Percentiles rank a stretch among this genome's conserved stretches.
These are phyloP conservation scores for Austroboletus niveus DNA, from an alignment of 1,284 basidiomycete species.

Conservation along the genomic window DNA sequence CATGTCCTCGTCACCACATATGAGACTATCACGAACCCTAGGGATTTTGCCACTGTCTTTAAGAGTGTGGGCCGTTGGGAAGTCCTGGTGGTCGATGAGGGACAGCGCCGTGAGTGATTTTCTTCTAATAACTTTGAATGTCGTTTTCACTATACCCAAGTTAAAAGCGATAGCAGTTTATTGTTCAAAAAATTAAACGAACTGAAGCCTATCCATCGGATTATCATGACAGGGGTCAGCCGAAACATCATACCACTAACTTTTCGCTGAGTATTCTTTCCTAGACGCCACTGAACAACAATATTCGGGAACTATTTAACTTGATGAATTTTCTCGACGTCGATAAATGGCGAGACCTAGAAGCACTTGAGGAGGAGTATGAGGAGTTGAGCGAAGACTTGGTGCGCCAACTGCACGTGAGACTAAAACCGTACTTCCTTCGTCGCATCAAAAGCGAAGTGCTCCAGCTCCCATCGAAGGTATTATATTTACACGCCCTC, in stretches of 20 bases:
- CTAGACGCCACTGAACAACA: slow-evolving; percentile 95
- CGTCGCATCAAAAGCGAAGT: slow-evolving; percentile 93
- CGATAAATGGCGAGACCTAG: slow-evolving; percentile 70
- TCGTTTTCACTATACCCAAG: slow-evolving; percentile 38
- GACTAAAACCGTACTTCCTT: slow-evolving; percentile 87
- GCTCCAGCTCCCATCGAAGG: slow-evolving; percentile 89
- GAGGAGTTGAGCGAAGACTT: slow-evolving; percentile 77
- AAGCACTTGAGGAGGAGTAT: slow-evolving; percentile 67
- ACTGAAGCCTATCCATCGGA: slow-evolving; percentile 75
- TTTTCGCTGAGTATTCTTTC: slow-evolving; percentile 2
- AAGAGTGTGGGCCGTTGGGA: slow-evolving; percentile 88
- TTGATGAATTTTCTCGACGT: slow-evolving; percentile 92
- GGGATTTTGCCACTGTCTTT: slow-evolving; percentile 75
- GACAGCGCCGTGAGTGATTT: slow-evolving; percentile 72
- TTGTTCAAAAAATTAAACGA: slow-evolving; percentile 85
- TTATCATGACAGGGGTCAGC: slow-evolving; percentile 86
- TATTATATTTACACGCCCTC: slow-evolving; percentile 30
- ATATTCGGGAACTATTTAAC: slow-evolving; percentile 92
- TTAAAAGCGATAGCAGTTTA: slow-evolving; percentile 78
- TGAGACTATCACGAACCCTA: slow-evolving; percentile 66
- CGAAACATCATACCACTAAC: slow-evolving; percentile 15
- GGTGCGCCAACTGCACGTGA: slow-evolving; percentile 74
- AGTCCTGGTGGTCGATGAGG: slow-evolving; percentile 88
- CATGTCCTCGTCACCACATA: slow-evolving; percentile 92
- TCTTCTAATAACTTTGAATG: background rate